A percentile compares a stretch with the other conserved stretches of the same genome.
Conservation (phyloP, 2,329 filamentous ascomycete genomes). For the Aureobasidium sp. region DNA sequence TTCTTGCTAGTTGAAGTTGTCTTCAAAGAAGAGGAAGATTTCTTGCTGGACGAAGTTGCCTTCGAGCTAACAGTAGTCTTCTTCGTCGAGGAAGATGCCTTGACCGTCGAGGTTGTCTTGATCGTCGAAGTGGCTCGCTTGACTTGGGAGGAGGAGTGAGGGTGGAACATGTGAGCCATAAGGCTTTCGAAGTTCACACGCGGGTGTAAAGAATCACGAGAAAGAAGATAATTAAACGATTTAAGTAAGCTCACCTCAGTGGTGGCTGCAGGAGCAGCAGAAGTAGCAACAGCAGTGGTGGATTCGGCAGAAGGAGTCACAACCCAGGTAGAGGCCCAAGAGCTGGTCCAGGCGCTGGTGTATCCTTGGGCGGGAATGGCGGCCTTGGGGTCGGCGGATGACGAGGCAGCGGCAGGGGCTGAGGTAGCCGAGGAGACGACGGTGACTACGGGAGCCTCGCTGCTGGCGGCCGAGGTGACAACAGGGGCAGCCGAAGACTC, state of each 20-base stretch:
- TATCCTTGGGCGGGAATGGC: background rate
- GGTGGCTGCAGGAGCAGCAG: constrained; percentile 13
- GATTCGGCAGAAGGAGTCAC: constrained; percentile 7
- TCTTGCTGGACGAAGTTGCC: constrained; percentile 10
- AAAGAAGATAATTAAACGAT: constrained; percentile 12
- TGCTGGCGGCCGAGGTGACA: background rate
- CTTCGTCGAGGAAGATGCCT: constrained; percentile 6
- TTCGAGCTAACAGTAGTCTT: constrained; percentile 6
- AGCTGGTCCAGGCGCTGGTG: constrained; percentile 8
- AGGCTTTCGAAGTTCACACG: constrained; percentile 10
- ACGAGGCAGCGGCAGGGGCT: background rate
- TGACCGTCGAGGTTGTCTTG: constrained; percentile 9
- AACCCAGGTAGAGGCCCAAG: constrained; percentile 7
- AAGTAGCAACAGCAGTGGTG: constrained; percentile 14
- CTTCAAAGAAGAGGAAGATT: constrained; percentile 6
- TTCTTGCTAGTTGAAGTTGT: constrained; percentile 12
- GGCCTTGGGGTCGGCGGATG: background rate
- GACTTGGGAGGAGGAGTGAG: constrained; percentile 3
- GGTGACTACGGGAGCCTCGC: background rate
- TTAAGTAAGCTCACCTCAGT: constrained; percentile 11
- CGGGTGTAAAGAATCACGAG: constrained; percentile 8
- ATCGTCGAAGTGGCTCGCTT: constrained; percentile 17
- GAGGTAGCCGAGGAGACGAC: background rate
- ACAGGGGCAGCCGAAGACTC: background rate
- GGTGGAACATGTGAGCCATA: constrained; percentile 11